phyloP scores from a whole-genome alignment of 2,329 filamentous ascomycete species.

The Colletotrichum sp. region DNA sequence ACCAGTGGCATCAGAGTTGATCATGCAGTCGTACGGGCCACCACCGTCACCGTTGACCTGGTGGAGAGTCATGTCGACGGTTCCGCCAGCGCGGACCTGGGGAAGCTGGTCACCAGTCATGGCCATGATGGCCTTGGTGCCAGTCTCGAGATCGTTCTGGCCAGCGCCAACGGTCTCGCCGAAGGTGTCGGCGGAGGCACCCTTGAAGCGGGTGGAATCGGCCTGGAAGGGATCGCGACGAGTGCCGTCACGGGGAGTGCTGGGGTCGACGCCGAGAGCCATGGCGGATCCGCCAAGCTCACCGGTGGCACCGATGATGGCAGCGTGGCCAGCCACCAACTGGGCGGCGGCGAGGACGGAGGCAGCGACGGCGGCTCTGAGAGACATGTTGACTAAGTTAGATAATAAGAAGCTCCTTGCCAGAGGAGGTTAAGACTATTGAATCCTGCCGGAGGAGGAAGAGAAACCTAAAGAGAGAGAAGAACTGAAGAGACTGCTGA shows the following conservation, averaged over 20 bases:
- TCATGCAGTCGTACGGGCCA: constrained; percentile 60
- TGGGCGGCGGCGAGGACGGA: constrained; percentile 57
- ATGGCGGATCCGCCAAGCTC: constrained; percentile 61
- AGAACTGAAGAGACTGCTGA: constrained; percentile 19
- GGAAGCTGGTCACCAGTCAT: constrained; percentile 62
- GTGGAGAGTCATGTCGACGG: constrained; percentile 59
- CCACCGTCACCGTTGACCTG: constrained; percentile 23
- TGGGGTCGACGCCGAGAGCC: constrained; percentile 55
- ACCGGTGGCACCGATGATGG: constrained; percentile 62
- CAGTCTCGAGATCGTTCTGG: constrained; percentile 60
- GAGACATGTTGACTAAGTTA: constrained; percentile 30
- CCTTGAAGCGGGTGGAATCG: constrained; percentile 67
- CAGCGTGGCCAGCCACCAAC: constrained; percentile 65
- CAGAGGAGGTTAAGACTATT: constrained; percentile 19
- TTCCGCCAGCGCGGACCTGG: constrained; percentile 62
- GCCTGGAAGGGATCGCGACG: constrained; percentile 66
- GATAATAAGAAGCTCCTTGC: constrained; percentile 12
- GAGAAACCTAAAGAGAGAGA: background rate
- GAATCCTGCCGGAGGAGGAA: constrained; percentile 20
- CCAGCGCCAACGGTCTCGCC: constrained; percentile 65
- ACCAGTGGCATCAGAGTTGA: constrained; percentile 60
- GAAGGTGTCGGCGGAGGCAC: constrained; percentile 53
- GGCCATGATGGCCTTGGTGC: constrained; percentile 62
- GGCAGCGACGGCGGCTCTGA: constrained; percentile 41
- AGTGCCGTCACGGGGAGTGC: constrained; percentile 67